A percentile compares a stretch with the other conserved stretches of the same genome.
Conservation (phyloP, 2,329 filamentous ascomycete genomes). For the Hypoxylon sp. region DNA sequence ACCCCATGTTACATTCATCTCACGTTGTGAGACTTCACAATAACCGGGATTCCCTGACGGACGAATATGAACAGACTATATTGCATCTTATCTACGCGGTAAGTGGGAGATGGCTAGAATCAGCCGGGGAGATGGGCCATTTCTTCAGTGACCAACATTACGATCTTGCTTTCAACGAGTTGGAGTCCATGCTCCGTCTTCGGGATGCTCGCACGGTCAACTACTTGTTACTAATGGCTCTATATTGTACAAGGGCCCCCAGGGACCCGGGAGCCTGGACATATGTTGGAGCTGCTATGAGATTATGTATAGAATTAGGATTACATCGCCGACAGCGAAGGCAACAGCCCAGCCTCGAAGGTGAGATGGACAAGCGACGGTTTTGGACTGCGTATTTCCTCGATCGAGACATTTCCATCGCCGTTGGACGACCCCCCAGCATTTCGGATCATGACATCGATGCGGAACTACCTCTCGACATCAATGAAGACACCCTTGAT, state of each 20-base stretch:
- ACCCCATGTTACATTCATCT: constrained; percentile 49
- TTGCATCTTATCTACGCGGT: constrained; percentile 52
- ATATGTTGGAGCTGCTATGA: constrained; percentile 52
- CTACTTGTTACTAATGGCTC: constrained; percentile 52
- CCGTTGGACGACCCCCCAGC: constrained; percentile 50
- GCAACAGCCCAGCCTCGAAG: constrained; percentile 47
- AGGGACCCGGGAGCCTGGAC: constrained; percentile 53
- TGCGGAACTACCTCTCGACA: constrained; percentile 51
- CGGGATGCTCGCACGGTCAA: constrained; percentile 52
- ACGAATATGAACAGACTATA: constrained; percentile 51
- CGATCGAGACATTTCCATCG: constrained; percentile 53
- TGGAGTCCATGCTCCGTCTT: constrained; percentile 50
- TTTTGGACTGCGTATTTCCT: constrained; percentile 54
- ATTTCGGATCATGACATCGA: constrained; percentile 55
- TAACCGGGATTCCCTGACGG: constrained; percentile 48
- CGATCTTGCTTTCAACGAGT: constrained; percentile 50
- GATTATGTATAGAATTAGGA: constrained; percentile 52
- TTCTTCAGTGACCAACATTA: constrained; percentile 54
- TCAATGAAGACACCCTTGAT: constrained; percentile 49
- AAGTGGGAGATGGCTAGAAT: constrained; percentile 54
- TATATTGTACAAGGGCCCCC: constrained; percentile 54
- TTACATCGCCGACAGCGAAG: constrained; percentile 50
- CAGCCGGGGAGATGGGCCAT: constrained; percentile 52
- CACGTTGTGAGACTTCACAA: constrained; percentile 50
- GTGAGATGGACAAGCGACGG: constrained; percentile 53